Evolutionary conservation across 805 yeast species (phyloP).

Genomic region (Lipomyces japonicus): DNA sequence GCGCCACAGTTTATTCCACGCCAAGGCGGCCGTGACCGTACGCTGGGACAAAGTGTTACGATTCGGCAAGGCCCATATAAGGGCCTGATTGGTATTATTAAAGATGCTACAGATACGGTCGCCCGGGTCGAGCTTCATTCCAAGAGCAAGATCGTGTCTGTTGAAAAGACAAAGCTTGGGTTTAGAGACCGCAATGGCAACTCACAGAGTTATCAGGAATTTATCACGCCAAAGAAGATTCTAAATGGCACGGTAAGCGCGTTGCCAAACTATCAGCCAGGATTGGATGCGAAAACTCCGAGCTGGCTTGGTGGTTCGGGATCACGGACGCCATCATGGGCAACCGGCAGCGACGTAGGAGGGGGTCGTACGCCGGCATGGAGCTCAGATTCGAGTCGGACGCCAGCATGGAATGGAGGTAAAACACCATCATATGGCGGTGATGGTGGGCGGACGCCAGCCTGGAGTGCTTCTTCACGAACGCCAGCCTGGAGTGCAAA

Average conservation of each 20-base stretch:
- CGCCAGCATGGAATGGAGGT: conserved; percentile 38
- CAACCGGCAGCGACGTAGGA: conserved; percentile 35
- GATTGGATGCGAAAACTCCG: conserved; percentile 5
- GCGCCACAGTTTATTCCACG: conserved; percentile 54
- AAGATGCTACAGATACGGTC: conserved; percentile 85
- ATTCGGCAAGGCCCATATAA: conserved; percentile 90
- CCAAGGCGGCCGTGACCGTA: conserved; percentile 72
- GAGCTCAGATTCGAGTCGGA: conserved; percentile 26
- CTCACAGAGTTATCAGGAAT: conserved; percentile 73
- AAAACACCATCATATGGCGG: conserved; percentile 52
- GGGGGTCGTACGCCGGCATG: conserved; percentile 40
- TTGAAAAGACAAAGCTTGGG: conserved; percentile 72
- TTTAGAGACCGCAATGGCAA: conserved; percentile 59
- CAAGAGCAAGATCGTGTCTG: conserved; percentile 80
- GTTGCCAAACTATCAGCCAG: conserved; percentile 35
- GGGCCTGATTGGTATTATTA: conserved; percentile 89
- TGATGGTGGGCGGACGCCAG: conserved; percentile 42
- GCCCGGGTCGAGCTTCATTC: conserved; percentile 95
- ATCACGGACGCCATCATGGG: neutral
- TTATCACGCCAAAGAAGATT: conserved; percentile 48
- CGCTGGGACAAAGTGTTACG: conserved; percentile 78
- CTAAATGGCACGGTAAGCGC: conserved; percentile 27
- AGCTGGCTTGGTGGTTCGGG: conserved; percentile 6
- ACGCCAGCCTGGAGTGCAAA: conserved; percentile 30
- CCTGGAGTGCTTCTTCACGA: conserved; percentile 33